phyloP scores from a whole-genome alignment of 345 rosid genomes.

The Moricandia arvensis region DNA sequence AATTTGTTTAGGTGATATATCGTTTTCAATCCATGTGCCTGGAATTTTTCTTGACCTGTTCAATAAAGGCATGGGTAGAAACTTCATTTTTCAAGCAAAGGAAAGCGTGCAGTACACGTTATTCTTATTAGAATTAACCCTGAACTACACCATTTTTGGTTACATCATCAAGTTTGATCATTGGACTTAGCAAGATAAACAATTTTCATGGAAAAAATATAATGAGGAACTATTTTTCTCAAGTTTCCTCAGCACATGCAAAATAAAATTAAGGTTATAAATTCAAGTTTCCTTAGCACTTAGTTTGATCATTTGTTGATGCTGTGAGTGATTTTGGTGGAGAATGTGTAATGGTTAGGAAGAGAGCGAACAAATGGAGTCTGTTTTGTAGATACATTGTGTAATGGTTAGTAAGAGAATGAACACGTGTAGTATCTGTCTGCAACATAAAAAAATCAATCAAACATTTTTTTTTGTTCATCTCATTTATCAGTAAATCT shows the following conservation, averaged over 20 bases:
- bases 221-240: no score
- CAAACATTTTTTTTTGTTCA: not conserved
- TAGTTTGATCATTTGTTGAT: not conserved
- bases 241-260: no score
- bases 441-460: conserved; percentile 21
- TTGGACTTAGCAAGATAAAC: not conserved
- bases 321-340: conserved; percentile 32
- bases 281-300: no score
- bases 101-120: conserved; percentile 22
- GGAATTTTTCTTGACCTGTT: conserved; percentile 18
- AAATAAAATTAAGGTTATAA: no score
- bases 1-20: conserved; percentile 26
- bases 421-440: conserved; percentile 54
- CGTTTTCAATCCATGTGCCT: conserved; percentile 5
- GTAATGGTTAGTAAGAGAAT: no score
- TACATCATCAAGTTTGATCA: not conserved
- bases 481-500: not conserved
- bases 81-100: not conserved
- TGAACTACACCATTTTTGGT: not conserved
- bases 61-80: conserved; percentile 20
- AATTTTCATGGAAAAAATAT: not conserved
- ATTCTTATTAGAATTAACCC: not conserved
- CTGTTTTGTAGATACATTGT: conserved; percentile 31
- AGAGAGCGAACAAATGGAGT: not conserved
- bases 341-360: conserved; percentile 36